Percentiles rank a stretch among this genome's conserved stretches.
These are phyloP conservation scores for Auricularia auricula-judae DNA, from an alignment of 768 basidiomycete species.

Conservation along the genomic window DNA sequence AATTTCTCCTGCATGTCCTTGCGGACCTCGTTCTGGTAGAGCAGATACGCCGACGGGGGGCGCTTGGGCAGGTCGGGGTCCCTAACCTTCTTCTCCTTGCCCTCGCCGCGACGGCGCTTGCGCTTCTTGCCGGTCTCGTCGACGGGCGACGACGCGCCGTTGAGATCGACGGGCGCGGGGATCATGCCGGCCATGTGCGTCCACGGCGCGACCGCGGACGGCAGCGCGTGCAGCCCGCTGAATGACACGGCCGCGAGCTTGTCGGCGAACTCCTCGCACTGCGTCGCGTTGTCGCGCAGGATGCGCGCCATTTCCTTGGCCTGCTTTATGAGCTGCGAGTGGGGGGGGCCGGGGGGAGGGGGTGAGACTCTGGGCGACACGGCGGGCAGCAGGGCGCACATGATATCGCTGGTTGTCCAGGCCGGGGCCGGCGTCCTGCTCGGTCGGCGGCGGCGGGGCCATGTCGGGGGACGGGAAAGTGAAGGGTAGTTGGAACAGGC, in stretches of 20 bases:
- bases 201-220: not conserved
- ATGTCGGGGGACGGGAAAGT: not conserved
- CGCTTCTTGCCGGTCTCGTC: constrained; percentile 34
- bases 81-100: constrained; percentile 50
- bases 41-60: constrained; percentile 83
- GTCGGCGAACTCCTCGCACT: constrained; percentile 50
- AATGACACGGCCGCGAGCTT: constrained; percentile 24
- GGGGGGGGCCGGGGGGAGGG: no score
- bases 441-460: no score
- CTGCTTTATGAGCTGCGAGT: not conserved
- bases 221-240: not conserved
- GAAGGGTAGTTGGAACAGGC: not conserved
- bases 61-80: constrained; percentile 94
- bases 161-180: not conserved
- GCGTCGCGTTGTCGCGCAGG: constrained; percentile 50
- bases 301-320: not conserved
- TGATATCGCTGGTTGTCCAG: no score
- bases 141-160: constrained; percentile 11
- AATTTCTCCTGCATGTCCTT: constrained; percentile 54
- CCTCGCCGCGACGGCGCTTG: constrained; percentile 25
- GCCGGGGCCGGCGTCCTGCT: no score
- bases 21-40: constrained; percentile 89
- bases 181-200: not conserved
- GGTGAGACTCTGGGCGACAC: not conserved
- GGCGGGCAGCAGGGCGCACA: not conserved